Evolutionary conservation across 345 rosid genomes (phyloP).

Genomic region (Cardamine resedifolia): DNA sequence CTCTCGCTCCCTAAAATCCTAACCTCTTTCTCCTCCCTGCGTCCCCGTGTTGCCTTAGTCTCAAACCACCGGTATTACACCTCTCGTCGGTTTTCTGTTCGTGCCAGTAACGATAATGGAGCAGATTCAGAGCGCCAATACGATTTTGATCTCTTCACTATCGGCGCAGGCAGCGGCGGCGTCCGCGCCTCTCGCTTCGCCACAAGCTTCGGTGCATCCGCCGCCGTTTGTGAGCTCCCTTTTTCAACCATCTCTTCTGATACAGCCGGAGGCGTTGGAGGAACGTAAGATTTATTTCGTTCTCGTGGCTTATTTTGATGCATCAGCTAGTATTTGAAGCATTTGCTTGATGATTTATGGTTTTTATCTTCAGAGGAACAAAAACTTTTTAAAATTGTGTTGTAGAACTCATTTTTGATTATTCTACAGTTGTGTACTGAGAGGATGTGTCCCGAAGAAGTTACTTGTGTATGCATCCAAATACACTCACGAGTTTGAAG

Average conservation of each 20-base stretch:
- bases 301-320: neutral
- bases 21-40: slow-evolving; percentile 24
- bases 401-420: neutral
- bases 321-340: slow-evolving; percentile 1
- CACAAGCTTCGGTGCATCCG: slow-evolving; percentile 80
- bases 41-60: slow-evolving; percentile 29
- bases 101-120: slow-evolving; percentile 61
- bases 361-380: neutral
- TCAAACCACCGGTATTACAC: slow-evolving; percentile 30
- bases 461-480: slow-evolving; percentile 85
- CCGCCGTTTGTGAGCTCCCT: slow-evolving; percentile 95
- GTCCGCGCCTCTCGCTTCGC: slow-evolving; percentile 96
- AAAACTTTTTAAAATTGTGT: neutral
- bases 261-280: slow-evolving; percentile 90
- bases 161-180: slow-evolving; percentile 97
- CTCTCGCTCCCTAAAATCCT: slow-evolving; percentile 44
- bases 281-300: slow-evolving; percentile 61
- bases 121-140: slow-evolving; percentile 55
- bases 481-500: slow-evolving; percentile 87
- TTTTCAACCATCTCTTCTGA: slow-evolving; percentile 89
- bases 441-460: slow-evolving; percentile 99
- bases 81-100: slow-evolving; percentile 44
- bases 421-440: slow-evolving; percentile 72
- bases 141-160: slow-evolving; percentile 93
- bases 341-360: neutral